Evolutionary conservation across 805 yeast species (phyloP).

Genomic region (Ogataea salicorniae): DNA sequence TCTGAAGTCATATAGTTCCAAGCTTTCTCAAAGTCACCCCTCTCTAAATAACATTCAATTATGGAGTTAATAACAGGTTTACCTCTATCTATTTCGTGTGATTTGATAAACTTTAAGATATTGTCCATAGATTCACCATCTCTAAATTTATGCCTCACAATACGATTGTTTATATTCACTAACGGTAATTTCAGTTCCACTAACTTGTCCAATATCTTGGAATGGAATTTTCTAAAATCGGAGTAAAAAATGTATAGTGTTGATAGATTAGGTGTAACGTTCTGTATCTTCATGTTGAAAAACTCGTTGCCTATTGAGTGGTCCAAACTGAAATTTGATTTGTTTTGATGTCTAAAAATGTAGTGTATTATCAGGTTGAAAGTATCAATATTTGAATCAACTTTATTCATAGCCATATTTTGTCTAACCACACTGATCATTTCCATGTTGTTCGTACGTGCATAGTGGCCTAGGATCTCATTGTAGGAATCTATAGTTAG

Average conservation of each 20-base stretch:
- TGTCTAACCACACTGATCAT: not conserved
- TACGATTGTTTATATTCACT: conserved; percentile 1
- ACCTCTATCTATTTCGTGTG: conserved; percentile 4
- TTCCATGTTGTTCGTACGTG: conserved; percentile 6
- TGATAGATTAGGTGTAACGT: conserved; percentile 4
- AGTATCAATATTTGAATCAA: conserved; percentile 4
- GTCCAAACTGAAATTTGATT: not conserved
- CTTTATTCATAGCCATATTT: not conserved
- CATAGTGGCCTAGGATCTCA: conserved; percentile 7
- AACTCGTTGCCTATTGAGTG: conserved; percentile 3
- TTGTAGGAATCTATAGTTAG: conserved; percentile 7
- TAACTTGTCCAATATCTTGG: conserved; percentile 4
- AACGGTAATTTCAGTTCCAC: conserved; percentile 3
- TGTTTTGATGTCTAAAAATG: conserved; percentile 1
- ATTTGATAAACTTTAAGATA: conserved; percentile 5
- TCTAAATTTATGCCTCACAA: conserved; percentile 5
- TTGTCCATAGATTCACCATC: conserved; percentile 2
- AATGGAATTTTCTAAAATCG: conserved; percentile 3
- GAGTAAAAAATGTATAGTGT: conserved; percentile 10
- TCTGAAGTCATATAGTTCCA: conserved; percentile 5
- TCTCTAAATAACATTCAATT: conserved; percentile 4
- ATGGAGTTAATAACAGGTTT: conserved; percentile 4
- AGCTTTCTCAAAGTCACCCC: conserved; percentile 1
- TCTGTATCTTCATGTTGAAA: conserved; percentile 3
- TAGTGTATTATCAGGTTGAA: conserved; percentile 10